phyloP scores from a whole-genome alignment of 306 rosid genomes.

The Cicer pinnatifidum region DNA sequence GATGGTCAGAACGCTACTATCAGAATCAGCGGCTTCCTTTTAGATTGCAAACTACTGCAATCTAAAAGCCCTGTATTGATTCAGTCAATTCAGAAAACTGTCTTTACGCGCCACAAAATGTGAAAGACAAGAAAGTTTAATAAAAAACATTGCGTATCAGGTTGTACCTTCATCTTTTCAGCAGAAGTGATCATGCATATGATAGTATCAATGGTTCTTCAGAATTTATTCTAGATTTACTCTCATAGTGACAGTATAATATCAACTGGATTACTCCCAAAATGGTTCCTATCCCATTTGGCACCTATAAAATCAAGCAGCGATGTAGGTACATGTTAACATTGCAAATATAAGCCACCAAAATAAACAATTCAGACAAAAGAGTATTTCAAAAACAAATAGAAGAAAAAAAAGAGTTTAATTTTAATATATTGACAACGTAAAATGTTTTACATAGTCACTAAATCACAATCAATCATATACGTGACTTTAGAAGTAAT shows the following conservation, averaged over 20 bases:
- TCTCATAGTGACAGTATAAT: slow-evolving; percentile 60
- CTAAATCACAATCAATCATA: no score
- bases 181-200: slow-evolving; percentile 51
- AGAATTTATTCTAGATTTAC: slow-evolving; percentile 47
- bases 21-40: neutral
- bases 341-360: neutral
- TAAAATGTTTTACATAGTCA: no score
- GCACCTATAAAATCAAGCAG: slow-evolving; percentile 59
- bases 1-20: neutral
- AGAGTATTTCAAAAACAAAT: neutral
- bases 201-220: slow-evolving; percentile 71
- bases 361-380: slow-evolving; percentile 2
- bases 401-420: neutral
- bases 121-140: slow-evolving; percentile 29
- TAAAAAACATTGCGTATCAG: slow-evolving; percentile 19
- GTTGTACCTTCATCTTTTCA: slow-evolving; percentile 40
- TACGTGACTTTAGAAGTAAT: no score
- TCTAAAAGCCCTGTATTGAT: neutral
- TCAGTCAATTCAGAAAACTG: slow-evolving; percentile 29
- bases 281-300: slow-evolving; percentile 90
- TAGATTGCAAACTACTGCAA: neutral
- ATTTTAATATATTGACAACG: no score
- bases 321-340: slow-evolving; percentile 14
- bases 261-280: slow-evolving; percentile 75
- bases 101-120: slow-evolving; percentile 6